A percentile compares a stretch with the other conserved stretches of the same genome.
Evolutionary conservation across 495 filamentous ascomycete species (phyloP).

Genomic region (Bryoglossum gracile): DNA sequence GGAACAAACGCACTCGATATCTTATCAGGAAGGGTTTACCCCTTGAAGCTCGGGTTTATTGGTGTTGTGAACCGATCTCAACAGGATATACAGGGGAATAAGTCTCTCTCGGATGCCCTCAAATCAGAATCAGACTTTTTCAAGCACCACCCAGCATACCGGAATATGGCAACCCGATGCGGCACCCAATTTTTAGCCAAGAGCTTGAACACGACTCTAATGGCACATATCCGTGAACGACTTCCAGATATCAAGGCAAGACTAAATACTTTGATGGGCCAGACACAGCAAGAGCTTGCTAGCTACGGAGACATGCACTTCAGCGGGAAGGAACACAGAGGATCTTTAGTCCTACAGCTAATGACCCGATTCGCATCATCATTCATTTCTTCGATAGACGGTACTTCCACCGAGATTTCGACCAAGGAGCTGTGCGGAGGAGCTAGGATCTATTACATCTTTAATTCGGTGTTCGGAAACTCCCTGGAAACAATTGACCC

Average conservation of each 20-base stretch:
- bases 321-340: slow-evolving; percentile 92
- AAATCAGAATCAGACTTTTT: slow-evolving; percentile 93
- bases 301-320: slow-evolving; percentile 98
- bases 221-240: slow-evolving; percentile 93
- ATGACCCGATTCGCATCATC: slow-evolving; percentile 98
- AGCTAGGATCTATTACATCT: slow-evolving; percentile 98
- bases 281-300: slow-evolving; percentile 96
- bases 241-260: slow-evolving; percentile 97
- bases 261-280: slow-evolving; percentile 96
- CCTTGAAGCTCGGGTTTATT: slow-evolving; percentile 94
- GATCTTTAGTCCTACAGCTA: slow-evolving; percentile 87
- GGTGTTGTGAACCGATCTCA: slow-evolving; percentile 97
- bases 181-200: slow-evolving; percentile 95
- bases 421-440: slow-evolving; percentile 98
- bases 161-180: slow-evolving; percentile 90
- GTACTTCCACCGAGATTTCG: slow-evolving; percentile 95
- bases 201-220: slow-evolving; percentile 87
- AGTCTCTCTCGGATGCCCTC: slow-evolving; percentile 81
- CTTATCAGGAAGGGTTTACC: slow-evolving; percentile 91
- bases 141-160: slow-evolving; percentile 91
- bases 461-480: slow-evolving; percentile 98
- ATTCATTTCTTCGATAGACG: slow-evolving; percentile 98
- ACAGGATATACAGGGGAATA: slow-evolving; percentile 95
- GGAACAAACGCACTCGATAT: slow-evolving; percentile 98
- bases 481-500: slow-evolving; percentile 94